phyloP scores from a whole-genome alignment of 495 filamentous ascomycete genomes.

The Physcia stellaris region DNA sequence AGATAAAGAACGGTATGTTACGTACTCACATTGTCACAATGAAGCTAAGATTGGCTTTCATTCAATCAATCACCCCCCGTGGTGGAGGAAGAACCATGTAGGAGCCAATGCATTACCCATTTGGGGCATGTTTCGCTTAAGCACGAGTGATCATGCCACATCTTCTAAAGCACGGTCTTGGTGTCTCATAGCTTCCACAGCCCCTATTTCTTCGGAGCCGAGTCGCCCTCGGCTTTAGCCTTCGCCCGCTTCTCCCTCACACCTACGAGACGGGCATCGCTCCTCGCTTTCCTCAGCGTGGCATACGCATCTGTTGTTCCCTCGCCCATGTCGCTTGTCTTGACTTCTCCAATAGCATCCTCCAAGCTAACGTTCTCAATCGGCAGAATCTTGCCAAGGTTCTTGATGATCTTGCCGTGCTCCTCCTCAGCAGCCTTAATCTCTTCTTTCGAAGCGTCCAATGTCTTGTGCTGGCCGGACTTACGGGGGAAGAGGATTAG shows the following conservation, averaged over 20 bases:
- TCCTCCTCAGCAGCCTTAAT: conserved; percentile 44
- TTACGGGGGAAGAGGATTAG: conserved; percentile 97
- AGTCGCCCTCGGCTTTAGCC: conserved; percentile 84
- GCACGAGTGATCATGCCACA: too few relatives aligned
- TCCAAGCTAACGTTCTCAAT: conserved; percentile 50
- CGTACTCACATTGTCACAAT: too few relatives aligned
- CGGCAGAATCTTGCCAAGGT: conserved; percentile 46
- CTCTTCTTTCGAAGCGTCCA: conserved; percentile 78
- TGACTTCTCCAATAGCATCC: conserved; percentile 59
- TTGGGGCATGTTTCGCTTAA: too few relatives aligned
- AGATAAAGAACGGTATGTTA: too few relatives aligned
- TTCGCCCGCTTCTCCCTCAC: conserved; percentile 84
- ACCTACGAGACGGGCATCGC: conserved; percentile 68
- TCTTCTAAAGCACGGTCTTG: neutral
- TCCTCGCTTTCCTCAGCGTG: conserved; percentile 71
- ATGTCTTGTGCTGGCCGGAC: conserved; percentile 77
- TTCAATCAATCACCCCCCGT: too few relatives aligned
- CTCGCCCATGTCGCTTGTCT: conserved; percentile 64
- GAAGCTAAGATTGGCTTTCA: too few relatives aligned
- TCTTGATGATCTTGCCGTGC: conserved; percentile 38
- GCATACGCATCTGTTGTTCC: conserved; percentile 71
- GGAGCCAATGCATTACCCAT: too few relatives aligned
- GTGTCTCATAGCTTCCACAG: too few relatives aligned
- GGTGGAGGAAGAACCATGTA: too few relatives aligned
- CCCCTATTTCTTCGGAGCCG: conserved; percentile 80